A percentile compares a stretch with the other conserved stretches of the same genome.
These are phyloP conservation scores for Mytilinidion resinicola DNA, from an alignment of 495 filamentous ascomycete genomes.

Conservation along the genomic window DNA sequence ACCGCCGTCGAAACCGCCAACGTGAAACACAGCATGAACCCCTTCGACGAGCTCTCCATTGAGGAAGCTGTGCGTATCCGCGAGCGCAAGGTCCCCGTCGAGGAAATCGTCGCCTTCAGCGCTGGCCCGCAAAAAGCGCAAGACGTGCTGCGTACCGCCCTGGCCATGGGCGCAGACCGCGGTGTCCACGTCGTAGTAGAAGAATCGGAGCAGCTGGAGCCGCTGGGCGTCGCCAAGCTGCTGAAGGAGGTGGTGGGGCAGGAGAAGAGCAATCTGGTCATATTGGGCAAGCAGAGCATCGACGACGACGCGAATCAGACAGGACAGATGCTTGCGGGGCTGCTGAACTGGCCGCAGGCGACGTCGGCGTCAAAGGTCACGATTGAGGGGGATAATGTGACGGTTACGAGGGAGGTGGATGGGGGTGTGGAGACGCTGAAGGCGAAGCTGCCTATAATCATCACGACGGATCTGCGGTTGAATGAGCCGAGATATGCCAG, in stretches of 20 bases:
- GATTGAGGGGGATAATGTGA: conserved; percentile 58
- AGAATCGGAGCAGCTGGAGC: conserved; percentile 64
- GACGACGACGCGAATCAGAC: conserved; percentile 96
- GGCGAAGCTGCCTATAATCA: conserved; percentile 77
- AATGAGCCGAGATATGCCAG: conserved; percentile 95
- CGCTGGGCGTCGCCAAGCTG: conserved; percentile 84
- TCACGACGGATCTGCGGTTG: conserved; percentile 90
- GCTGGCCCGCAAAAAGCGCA: conserved; percentile 80
- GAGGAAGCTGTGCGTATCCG: conserved; percentile 93
- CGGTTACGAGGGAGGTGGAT: conserved; percentile 86
- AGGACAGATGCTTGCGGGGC: conserved; percentile 92
- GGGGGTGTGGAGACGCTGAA: conserved; percentile 86
- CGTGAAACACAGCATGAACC: conserved; percentile 97
- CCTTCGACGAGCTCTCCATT: conserved; percentile 96
- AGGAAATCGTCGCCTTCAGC: conserved; percentile 83
- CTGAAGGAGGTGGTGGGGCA: conserved; percentile 66
- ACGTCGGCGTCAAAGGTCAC: conserved; percentile 83
- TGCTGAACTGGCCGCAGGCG: conserved; percentile 88
- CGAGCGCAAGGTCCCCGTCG: conserved; percentile 64
- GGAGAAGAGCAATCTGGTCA: conserved; percentile 83
- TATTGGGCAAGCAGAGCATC: conserved; percentile 95
- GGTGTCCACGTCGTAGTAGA: conserved; percentile 75
- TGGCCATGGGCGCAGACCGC: conserved; percentile 98
- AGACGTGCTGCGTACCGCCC: conserved; percentile 86
- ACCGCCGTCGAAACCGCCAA: conserved; percentile 86